Evolutionary conservation across 108 stramenopile species (phyloP).

Genomic region (Mayamaea pseudoterrestris): DNA sequence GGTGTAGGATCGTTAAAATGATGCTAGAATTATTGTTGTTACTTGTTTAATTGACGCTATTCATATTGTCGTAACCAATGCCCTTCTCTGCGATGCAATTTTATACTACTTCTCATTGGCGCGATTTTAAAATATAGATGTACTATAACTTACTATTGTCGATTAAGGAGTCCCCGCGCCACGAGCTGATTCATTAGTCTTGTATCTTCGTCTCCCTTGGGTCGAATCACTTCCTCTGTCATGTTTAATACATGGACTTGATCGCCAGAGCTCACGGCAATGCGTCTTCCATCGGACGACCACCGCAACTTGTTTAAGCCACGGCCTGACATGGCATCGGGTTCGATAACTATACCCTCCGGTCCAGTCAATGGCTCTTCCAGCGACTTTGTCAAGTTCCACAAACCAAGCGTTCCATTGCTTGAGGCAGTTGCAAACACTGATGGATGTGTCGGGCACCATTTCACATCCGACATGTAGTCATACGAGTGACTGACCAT

Average conservation of each 20-base stretch:
- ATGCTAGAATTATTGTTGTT: no score
- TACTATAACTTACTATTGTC: no score
- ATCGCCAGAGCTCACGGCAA: slow-evolving; percentile 71
- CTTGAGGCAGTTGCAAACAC: slow-evolving; percentile 78
- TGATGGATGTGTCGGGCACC: slow-evolving; percentile 73
- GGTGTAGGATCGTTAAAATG: no score
- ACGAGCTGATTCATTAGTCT: no score
- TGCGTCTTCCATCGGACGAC: slow-evolving; percentile 66
- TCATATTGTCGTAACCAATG: no score
- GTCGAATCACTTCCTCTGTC: slow-evolving; percentile 61
- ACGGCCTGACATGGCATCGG: slow-evolving; percentile 21
- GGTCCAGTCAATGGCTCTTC: slow-evolving; percentile 73
- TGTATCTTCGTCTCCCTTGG: no score
- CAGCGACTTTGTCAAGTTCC: slow-evolving; percentile 69
- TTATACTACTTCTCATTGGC: no score
- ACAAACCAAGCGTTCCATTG: slow-evolving; percentile 72
- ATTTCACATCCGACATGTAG: slow-evolving; percentile 86
- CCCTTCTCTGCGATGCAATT: no score
- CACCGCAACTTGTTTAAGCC: slow-evolving; percentile 73
- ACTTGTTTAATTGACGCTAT: no score
- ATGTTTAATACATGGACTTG: slow-evolving; percentile 64
- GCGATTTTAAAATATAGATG: no score
- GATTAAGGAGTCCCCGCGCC: no score
- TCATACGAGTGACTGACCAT: slow-evolving; percentile 78
- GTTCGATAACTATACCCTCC: slow-evolving; percentile 62